A percentile compares a stretch with the other conserved stretches of the same genome.
Conservation (phyloP, 2,329 filamentous ascomycete species). For the Scedosporium minutisporum region DNA sequence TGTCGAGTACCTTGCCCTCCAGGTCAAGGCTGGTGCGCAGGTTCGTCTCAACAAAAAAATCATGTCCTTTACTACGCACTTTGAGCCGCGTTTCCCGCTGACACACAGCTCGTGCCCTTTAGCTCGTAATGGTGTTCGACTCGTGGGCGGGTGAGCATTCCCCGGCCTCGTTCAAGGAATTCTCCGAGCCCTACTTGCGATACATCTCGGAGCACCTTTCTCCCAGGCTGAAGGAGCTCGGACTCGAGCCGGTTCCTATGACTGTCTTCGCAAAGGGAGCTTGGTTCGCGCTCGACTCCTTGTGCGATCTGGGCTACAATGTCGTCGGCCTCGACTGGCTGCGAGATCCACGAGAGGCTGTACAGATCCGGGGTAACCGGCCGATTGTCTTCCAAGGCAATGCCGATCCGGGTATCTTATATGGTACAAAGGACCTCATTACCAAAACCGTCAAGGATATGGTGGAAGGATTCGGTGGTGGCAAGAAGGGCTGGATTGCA, state of each 20-base stretch:
- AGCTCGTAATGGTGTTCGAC: constrained; percentile 93
- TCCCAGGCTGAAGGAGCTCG: constrained; percentile 60
- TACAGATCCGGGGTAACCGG: constrained; percentile 67
- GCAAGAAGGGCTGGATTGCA: constrained; percentile 86
- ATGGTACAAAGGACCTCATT: constrained; percentile 74
- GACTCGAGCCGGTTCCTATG: constrained; percentile 79
- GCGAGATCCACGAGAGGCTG: constrained; percentile 77
- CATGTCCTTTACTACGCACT: neutral
- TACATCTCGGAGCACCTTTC: constrained; percentile 79
- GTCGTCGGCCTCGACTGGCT: constrained; percentile 94
- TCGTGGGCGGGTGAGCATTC: constrained; percentile 95
- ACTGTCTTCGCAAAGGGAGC: constrained; percentile 97
- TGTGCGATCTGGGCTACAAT: constrained; percentile 83
- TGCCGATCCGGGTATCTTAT: constrained; percentile 86
- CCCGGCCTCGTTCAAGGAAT: constrained; percentile 70
- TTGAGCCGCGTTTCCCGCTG: neutral
- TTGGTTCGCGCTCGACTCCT: constrained; percentile 83
- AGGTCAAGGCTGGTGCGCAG: constrained; percentile 90
- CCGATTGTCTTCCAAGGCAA: constrained; percentile 81
- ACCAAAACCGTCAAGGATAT: constrained; percentile 75
- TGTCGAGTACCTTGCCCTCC: constrained; percentile 85
- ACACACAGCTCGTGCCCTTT: constrained; percentile 1
- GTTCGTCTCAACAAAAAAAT: constrained; percentile 26
- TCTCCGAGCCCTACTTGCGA: constrained; percentile 76
- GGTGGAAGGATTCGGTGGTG: constrained; percentile 71